Evolutionary conservation across 768 basidiomycete genomes (phyloP), one percentile per base, ranked within the genome.

Genomic region (Boletellus emodensis): DNA sequence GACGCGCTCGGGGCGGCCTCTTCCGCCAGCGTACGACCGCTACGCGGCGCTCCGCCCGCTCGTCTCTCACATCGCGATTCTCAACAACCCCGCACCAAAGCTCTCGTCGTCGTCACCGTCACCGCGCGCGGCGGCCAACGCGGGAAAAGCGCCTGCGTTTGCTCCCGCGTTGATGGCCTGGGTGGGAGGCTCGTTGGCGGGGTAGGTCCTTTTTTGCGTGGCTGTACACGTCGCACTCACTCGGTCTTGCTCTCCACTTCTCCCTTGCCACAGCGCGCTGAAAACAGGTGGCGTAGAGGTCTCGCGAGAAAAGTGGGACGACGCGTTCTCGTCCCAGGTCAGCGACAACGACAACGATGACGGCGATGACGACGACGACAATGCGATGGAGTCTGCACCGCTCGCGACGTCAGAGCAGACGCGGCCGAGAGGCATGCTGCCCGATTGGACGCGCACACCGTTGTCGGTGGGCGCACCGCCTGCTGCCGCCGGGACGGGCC

Each of bases 161-260:
- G 72, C 84, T 4, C 87, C 93, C 1, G 82, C 84, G 1, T 75
- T 83, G 32, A 75, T 94, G 70, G 78, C 86, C 0, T 99, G 95
- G 95, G 83, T 99, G 11, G 95, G 95, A 4, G 95, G 92, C 0
- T 93, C 90, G 18, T 65, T 98, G 17, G 91, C 94, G 3, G 95
- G 94, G 87, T 93, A 67, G 55, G 84, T 76, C 33, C 11, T 24
- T 43, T 8, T 2, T 36, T 2, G 43, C 6, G 30, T 12, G 2
- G 3, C n/a, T 46, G 9, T 18, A 4, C 14, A 6, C 18, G 18
- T 30, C 35, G 32, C 18, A 13, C 61, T 48, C 10, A 57, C 38
- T 1, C 3, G 17, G 11, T 11, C 12, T 26, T 26, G 3, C 24
- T 20, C 20, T 20, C 3, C 20, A 20, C 20, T 20, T 20, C 20